phyloP scores from a whole-genome alignment of 2,329 filamentous ascomycete genomes.

The Diaporthe destruens region DNA sequence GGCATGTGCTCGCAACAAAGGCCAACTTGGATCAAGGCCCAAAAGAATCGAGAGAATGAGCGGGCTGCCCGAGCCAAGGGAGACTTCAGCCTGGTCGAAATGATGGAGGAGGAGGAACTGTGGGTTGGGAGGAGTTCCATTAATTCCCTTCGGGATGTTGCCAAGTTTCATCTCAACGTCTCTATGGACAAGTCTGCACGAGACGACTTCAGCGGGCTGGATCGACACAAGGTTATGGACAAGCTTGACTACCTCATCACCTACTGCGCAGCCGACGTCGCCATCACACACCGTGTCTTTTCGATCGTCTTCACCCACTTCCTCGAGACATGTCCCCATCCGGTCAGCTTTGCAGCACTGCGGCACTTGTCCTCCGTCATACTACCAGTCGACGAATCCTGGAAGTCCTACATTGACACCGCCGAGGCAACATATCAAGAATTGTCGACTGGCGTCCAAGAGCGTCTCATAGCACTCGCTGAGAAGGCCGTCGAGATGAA shows the following conservation, averaged over 20 bases:
- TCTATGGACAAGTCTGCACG: constrained; percentile 90
- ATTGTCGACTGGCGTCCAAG: constrained; percentile 81
- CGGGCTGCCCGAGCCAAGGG: constrained; percentile 79
- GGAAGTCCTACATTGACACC: constrained; percentile 86
- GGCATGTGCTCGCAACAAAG: constrained; percentile 98
- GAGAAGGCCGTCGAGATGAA: constrained; percentile 83
- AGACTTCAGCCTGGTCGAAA: constrained; percentile 75
- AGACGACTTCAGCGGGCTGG: constrained; percentile 87
- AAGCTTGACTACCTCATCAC: constrained; percentile 87
- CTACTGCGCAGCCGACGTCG: constrained; percentile 95
- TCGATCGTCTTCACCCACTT: constrained; percentile 93
- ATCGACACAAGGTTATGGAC: constrained; percentile 75
- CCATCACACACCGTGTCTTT: constrained; percentile 93
- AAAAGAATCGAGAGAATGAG: constrained; percentile 89
- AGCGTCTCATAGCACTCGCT: constrained; percentile 79
- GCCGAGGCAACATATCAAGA: constrained; percentile 87
- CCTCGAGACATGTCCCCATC: constrained; percentile 90
- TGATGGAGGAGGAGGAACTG: constrained; percentile 92
- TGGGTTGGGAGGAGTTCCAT: constrained; percentile 96
- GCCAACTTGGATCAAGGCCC: constrained; percentile 97
- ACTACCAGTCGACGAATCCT: constrained; percentile 87
- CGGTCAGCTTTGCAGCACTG: constrained; percentile 95
- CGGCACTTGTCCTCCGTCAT: constrained; percentile 95
- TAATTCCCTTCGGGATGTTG: constrained; percentile 95
- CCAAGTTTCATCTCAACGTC: constrained; percentile 93